Evolutionary conservation across 148 eudicot species (phyloP), one percentile per base, ranked within the genome.

Genomic region (Dysphania ambrosioides): DNA sequence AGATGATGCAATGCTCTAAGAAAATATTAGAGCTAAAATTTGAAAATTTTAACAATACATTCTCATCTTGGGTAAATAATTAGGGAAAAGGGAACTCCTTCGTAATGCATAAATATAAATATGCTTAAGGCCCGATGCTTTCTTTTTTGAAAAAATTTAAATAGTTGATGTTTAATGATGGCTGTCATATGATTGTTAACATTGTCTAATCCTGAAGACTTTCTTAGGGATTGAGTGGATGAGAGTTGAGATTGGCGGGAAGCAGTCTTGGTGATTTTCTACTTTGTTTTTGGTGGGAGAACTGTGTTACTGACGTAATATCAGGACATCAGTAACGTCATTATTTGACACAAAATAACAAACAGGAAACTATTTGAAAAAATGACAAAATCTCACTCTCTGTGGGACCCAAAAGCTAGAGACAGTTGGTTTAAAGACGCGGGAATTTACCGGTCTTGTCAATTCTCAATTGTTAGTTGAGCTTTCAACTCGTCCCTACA

Each of bases 381-480:
- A 38, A 66, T 55, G 66, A 64, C 24, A 70, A 61, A 62, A 18
- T 30, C 29, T 68, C 68, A 59, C 66, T 19, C 15, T 40, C 23
- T 11, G 66, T 4, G 64, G 75, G 80, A 49, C 70, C 71, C 75
- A 66, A n/a, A 30, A 36, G 47, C 66, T 8, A 26, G 21, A 47
- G 79, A 78, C 80, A 65, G 71, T 78, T 78, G 75, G 80, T 78
- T 66, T 71, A 35, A 77, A 62, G 70, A 70, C 79, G 79, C 79
- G 74, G 74, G 74, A 60, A 77, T 49, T 69, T 77, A 61, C 49
- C 47, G 18, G 36, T 60, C 58, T 53, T 53, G 58, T 53, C 58
- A 53, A 3, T 59, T 70, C 16, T 70, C 73, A 12, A 35, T 32
- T 53, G 51, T 36, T 70, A 15, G 74, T 77, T 70, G 68, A 24